Evolutionary conservation across 2,329 filamentous ascomycete genomes (phyloP), one percentile per base, ranked within the genome.

Genomic region (Periconia macrospinosa): DNA sequence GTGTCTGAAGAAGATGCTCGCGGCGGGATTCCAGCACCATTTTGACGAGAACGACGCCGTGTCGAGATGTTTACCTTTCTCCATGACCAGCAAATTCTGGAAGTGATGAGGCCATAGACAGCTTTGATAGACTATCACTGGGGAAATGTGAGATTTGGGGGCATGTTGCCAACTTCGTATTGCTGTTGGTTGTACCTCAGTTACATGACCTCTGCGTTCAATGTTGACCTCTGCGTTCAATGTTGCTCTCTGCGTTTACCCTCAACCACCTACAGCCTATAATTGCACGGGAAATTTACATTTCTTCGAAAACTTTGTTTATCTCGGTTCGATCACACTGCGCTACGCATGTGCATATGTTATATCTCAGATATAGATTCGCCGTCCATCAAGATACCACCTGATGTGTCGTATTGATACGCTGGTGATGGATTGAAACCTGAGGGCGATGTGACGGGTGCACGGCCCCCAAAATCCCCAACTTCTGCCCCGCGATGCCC

Each of bases 1-100:
- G 55, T 81, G 82, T 2, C 72, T 90, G 49, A 81, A 84, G 64
- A 74, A 86, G 40, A 75, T 86, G 30, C 73, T 90, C 41, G 82
- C 84, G 53, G 69, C 70, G 18, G 72, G 72, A 0, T 73, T 74
- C 52, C 59, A 65, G 6, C 63, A 68, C 30, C 72, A 75, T 46
- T 73, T 71, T 45, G 68, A 72, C 45, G 66, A 73, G 49, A 75
- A 75, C 37, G 70, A 74, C 47, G 56, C 67, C 1, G 71, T 74
- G 3, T 68, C 62, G 10, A 58, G 67, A 30, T 63, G 62, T 30
- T 52, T 74, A 45, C 71, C 70, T 1, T 72, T 70, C 52, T 72
- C 67, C 3, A 58, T 67, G 56, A 47, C 61, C 18, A 44, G 53
- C 27, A 63, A 54, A 46, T 57, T 58, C 11, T 66, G 60, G 47